These are phyloP conservation scores for Kluyveromyces dobzhanskii DNA, from an alignment of 805 yeast species.

Conservation along the genomic window DNA sequence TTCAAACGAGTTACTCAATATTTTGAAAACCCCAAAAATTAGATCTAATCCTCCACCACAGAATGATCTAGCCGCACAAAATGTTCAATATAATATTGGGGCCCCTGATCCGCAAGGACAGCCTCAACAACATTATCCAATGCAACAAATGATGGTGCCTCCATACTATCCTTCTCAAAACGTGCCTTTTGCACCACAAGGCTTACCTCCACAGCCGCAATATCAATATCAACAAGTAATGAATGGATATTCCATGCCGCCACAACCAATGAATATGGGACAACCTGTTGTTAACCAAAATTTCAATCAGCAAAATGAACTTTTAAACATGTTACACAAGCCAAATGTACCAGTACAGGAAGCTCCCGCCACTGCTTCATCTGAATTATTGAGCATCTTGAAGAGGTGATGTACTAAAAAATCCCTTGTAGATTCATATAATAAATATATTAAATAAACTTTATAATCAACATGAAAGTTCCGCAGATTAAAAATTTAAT, in stretches of 20 bases:
- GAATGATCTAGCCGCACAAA: too few species aligned
- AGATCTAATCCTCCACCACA: background rate
- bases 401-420: conserved; percentile 10
- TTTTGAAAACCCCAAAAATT: conserved; percentile 2
- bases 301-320: conserved; percentile 4
- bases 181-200: background rate
- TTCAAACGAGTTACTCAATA: conserved; percentile 4
- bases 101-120: background rate
- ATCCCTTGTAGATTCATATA: too few species aligned
- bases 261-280: background rate
- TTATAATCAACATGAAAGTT: background rate
- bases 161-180: background rate
- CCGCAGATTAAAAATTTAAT: background rate
- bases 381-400: conserved; percentile 20
- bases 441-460: too few species aligned
- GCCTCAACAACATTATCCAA: conserved; percentile 2
- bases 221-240: conserved; percentile 1
- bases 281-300: background rate
- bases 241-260: background rate
- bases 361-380: conserved; percentile 10
- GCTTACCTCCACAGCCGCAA: background rate
- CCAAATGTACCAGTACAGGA: conserved; percentile 6
- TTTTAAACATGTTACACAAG: conserved; percentile 16
- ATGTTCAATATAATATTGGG: too few species aligned
- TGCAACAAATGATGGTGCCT: background rate